phyloP scores from a whole-genome alignment of 805 yeast genomes.

The Zygoascus biomembranicola region DNA sequence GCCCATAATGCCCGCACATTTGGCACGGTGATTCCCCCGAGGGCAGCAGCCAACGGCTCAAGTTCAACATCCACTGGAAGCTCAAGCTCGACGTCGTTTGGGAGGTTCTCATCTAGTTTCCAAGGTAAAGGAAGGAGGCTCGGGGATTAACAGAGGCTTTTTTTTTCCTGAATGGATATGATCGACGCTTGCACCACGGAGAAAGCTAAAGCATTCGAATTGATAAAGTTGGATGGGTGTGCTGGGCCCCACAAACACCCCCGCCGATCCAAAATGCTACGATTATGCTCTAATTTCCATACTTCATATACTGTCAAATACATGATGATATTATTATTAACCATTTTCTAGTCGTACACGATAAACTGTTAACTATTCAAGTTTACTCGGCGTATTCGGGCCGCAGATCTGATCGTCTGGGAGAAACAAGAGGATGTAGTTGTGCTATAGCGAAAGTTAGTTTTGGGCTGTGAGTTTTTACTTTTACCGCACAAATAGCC shows the following conservation, averaged over 20 bases:
- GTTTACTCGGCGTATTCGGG: slow-evolving; percentile 52
- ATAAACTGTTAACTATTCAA: no score
- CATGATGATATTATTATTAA: no score
- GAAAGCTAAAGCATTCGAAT: no score
- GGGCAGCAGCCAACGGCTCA: neutral
- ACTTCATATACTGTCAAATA: no score
- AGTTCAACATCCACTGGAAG: neutral
- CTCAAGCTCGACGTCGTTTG: neutral
- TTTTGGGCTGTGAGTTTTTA: neutral
- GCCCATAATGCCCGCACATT: neutral
- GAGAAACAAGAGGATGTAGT: slow-evolving; percentile 84
- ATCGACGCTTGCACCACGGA: no score
- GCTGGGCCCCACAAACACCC: neutral
- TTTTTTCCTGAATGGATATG: no score
- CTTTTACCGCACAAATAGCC: neutral
- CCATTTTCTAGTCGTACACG: no score
- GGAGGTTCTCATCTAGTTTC: neutral
- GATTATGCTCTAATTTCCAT: no score
- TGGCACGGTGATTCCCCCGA: slow-evolving; percentile 1
- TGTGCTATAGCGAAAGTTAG: slow-evolving; percentile 33
- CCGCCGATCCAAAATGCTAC: no score
- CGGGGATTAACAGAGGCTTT: slow-evolving; percentile 9
- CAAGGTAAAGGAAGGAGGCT: slow-evolving; percentile 23
- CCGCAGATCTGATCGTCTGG: slow-evolving; percentile 82
- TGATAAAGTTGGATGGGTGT: no score